A percentile compares a stretch with the other conserved stretches of the same genome.
Conservation (phyloP, 2,329 filamentous ascomycete species). For the Pleoardoris graminearum region DNA sequence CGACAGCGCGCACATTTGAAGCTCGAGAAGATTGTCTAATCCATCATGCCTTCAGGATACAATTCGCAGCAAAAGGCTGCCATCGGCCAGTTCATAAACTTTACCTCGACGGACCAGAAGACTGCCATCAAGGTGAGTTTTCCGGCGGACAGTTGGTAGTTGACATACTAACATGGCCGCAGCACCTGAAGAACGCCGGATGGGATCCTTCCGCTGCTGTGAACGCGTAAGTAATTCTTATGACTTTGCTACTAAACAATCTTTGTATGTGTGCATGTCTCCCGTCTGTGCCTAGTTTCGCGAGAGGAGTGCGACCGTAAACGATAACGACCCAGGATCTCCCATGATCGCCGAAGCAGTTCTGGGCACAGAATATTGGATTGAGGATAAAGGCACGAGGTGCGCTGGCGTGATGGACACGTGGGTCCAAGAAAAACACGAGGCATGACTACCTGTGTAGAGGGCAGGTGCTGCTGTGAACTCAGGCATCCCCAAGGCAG, state of each 20-base stretch:
- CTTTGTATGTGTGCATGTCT: background rate
- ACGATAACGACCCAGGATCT: background rate
- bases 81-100: conserved; percentile 49
- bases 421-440: background rate
- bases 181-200: conserved; percentile 50
- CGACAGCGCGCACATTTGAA: background rate
- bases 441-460: background rate
- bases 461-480: conserved; percentile 3
- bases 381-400: background rate
- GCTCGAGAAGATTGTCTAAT: background rate
- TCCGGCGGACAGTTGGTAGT: background rate
- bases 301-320: background rate
- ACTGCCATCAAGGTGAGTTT: conserved; percentile 45
- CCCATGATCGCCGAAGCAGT: background rate
- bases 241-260: background rate
- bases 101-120: conserved; percentile 51
- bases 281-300: background rate
- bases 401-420: background rate
- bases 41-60: conserved; percentile 51
- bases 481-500: background rate
- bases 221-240: conserved; percentile 49
- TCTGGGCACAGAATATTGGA: background rate
- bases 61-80: conserved; percentile 52
- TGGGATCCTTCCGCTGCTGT: conserved; percentile 53
- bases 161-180: conserved; percentile 11